phyloP scores from a whole-genome alignment of 1,139 yeast genomes.

The Blastobotrys proliferans region DNA sequence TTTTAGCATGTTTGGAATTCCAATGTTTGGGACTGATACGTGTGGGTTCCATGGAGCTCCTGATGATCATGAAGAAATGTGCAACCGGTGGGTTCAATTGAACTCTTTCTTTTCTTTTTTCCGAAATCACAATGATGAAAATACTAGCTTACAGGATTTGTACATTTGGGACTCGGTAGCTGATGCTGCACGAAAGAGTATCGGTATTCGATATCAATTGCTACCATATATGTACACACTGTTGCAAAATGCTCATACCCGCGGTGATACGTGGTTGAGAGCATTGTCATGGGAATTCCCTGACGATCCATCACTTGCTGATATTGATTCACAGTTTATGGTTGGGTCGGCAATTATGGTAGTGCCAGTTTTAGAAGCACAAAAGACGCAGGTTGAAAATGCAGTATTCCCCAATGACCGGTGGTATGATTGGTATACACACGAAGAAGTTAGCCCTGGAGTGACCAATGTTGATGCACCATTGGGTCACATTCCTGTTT shows the following conservation, averaged over 20 bases:
- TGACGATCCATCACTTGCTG: constrained; percentile 12
- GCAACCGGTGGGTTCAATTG: constrained; percentile 22
- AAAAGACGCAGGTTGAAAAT: too few relatives aligned
- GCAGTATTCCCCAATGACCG: constrained; percentile 32
- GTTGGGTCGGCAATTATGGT: constrained; percentile 22
- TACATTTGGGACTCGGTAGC: constrained; percentile 19
- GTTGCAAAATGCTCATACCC: constrained; percentile 16
- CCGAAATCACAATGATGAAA: constrained; percentile 21
- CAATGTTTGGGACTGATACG: constrained; percentile 22
- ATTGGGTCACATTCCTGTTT: constrained; percentile 22
- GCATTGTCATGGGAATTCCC: constrained; percentile 24
- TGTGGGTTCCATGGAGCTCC: constrained; percentile 20
- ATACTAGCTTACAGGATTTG: constrained; percentile 18
- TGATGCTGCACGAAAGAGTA: constrained; percentile 18
- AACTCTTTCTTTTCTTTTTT: constrained; percentile 22
- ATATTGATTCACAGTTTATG: constrained; percentile 19
- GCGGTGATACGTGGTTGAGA: constrained; percentile 20
- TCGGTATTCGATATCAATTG: constrained; percentile 18
- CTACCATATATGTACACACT: constrained; percentile 23
- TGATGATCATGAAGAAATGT: constrained; percentile 19
- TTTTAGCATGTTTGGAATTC: constrained; percentile 20
- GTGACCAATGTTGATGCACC: constrained; percentile 20
- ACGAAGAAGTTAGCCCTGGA: constrained; percentile 25
- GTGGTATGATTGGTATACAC: constrained; percentile 39
- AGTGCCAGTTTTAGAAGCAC: constrained; percentile 19